These are phyloP conservation scores for Lentinula boryana DNA, from an alignment of 768 basidiomycete species.

Conservation along the genomic window DNA sequence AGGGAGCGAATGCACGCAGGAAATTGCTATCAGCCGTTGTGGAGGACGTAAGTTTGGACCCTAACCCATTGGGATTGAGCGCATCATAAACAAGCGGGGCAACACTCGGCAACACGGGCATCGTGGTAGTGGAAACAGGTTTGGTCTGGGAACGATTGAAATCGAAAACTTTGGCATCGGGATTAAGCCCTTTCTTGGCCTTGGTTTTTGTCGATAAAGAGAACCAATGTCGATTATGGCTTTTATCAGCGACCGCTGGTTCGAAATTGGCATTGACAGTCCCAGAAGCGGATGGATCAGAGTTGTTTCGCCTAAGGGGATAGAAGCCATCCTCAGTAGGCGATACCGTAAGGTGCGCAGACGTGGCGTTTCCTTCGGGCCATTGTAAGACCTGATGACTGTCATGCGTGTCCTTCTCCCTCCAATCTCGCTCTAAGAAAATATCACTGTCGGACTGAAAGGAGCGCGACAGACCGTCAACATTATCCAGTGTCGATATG, in stretches of 20 bases:
- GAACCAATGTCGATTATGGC: slow-evolving; percentile 42
- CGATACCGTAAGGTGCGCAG: not conserved
- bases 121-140: slow-evolving; percentile 10
- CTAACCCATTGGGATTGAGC: slow-evolving; percentile 57
- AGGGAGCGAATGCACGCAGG: slow-evolving; percentile 82
- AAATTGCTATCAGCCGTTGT: slow-evolving; percentile 42
- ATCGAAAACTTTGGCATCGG: slow-evolving; percentile 81
- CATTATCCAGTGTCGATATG: slow-evolving; percentile 47
- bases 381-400: slow-evolving; percentile 1
- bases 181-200: slow-evolving; percentile 69
- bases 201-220: slow-evolving; percentile 37
- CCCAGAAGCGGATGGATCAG: slow-evolving; percentile 24
- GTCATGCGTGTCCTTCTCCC: slow-evolving; percentile 12
- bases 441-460: slow-evolving; percentile 51
- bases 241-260: slow-evolving; percentile 21
- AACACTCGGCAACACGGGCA: slow-evolving; percentile 9
- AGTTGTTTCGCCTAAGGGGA: slow-evolving; percentile 26
- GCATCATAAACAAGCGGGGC: slow-evolving; percentile 38
- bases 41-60: slow-evolving; percentile 24
- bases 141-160: slow-evolving; percentile 29
- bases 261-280: slow-evolving; percentile 10
- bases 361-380: not conserved
- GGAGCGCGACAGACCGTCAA: slow-evolving; percentile 31
- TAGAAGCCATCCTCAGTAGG: slow-evolving; percentile 20
- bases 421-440: slow-evolving; percentile 49